These are phyloP conservation scores for Aspergillus fumigatus DNA, from an alignment of 2,329 filamentous ascomycete genomes.

Conservation along the genomic window DNA sequence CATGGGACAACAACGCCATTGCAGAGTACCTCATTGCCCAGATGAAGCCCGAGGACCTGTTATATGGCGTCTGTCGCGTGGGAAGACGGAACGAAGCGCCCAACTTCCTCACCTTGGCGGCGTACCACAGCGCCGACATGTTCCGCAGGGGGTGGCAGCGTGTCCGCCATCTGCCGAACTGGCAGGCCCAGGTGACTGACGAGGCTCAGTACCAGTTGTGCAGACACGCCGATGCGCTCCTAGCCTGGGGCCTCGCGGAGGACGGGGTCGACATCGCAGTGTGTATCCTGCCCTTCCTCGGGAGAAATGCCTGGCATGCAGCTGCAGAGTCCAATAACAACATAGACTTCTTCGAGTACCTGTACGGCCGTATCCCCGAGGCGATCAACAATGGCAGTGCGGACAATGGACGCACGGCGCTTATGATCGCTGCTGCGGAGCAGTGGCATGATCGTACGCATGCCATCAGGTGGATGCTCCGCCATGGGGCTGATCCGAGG, in stretches of 20 bases:
- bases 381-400: background rate
- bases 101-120: background rate
- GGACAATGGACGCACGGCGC: background rate
- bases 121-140: background rate
- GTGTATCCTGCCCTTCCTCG: background rate
- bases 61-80: background rate
- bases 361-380: background rate
- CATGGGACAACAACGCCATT: background rate
- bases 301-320: background rate
- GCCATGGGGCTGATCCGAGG: background rate
- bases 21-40: background rate
- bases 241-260: background rate
- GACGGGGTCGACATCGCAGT: background rate
- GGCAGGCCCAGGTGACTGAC: background rate
- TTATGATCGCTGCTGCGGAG: background rate
- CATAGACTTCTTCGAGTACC: background rate
- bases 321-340: background rate
- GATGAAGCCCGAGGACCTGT: background rate
- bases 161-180: background rate
- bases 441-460: background rate
- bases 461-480: background rate
- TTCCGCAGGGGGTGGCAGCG: background rate
- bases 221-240: background rate
- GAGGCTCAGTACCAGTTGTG: background rate
- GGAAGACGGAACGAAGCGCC: background rate